phyloP scores from a whole-genome alignment of 225 moss, liverwort and hornwort genomes.

The Polytrichum commune region DNA sequence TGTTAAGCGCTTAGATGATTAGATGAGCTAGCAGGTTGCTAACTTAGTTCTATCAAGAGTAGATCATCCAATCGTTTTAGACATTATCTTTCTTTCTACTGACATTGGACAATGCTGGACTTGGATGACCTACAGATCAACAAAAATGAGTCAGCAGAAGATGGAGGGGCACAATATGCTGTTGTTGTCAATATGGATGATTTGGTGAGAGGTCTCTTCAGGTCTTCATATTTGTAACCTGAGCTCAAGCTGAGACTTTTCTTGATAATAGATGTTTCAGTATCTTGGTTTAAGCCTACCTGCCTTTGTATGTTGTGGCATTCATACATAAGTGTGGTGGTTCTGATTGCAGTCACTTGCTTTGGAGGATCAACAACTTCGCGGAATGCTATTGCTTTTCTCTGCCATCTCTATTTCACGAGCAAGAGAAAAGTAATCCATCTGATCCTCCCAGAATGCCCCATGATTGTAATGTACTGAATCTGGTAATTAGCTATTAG shows the following conservation, averaged over 20 bases:
- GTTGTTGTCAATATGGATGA: slow-evolving; percentile 69
- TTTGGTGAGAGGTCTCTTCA: slow-evolving; percentile 51
- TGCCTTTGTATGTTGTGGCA: too few relatives aligned
- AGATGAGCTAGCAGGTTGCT: too few relatives aligned
- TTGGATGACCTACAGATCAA: slow-evolving; percentile 61
- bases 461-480: neutral
- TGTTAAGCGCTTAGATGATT: too few relatives aligned
- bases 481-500: too few relatives aligned
- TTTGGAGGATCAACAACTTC: slow-evolving; percentile 79
- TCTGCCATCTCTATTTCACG: slow-evolving; percentile 75
- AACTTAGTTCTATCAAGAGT: too few relatives aligned
- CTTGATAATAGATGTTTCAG: too few relatives aligned
- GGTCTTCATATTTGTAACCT: neutral
- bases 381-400: slow-evolving; percentile 80
- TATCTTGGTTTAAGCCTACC: too few relatives aligned
- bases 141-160: slow-evolving; percentile 57
- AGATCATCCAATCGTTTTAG: too few relatives aligned
- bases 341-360: slow-evolving; percentile 69
- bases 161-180: slow-evolving; percentile 64
- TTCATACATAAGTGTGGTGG: slow-evolving; percentile 13
- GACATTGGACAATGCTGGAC: neutral
- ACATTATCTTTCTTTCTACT: too few relatives aligned
- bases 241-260: too few relatives aligned
- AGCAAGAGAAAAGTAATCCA: slow-evolving; percentile 78
- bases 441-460: neutral